phyloP scores from a whole-genome alignment of 2,329 filamentous ascomycete genomes.

The Pestalotiopsis sp. region DNA sequence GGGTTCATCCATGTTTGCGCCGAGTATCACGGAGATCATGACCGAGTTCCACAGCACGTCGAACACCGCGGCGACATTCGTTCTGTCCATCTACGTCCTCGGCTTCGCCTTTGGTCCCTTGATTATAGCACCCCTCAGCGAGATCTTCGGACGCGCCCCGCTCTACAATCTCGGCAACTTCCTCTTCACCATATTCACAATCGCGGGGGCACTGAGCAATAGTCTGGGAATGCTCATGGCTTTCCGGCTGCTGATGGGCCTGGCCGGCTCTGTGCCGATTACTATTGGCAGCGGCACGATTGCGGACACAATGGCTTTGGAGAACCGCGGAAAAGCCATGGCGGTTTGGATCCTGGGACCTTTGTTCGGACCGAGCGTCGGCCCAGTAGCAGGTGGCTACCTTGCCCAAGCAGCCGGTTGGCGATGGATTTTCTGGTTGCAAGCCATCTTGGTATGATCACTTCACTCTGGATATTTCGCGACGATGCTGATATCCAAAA shows the following conservation, averaged over 20 bases:
- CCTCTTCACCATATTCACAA: background rate
- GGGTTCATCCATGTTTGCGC: background rate
- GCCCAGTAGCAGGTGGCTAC: slow-evolving; percentile 46
- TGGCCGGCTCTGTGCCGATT: slow-evolving; percentile 44
- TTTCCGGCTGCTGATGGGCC: slow-evolving; percentile 50
- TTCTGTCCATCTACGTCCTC: slow-evolving; percentile 60
- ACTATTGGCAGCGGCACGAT: slow-evolving; percentile 54
- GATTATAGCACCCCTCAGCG: slow-evolving; percentile 48
- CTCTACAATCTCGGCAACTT: slow-evolving; percentile 39
- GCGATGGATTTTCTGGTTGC: slow-evolving; percentile 55
- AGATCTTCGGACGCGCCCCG: slow-evolving; percentile 43
- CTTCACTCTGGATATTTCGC: background rate
- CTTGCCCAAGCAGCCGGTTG: slow-evolving; percentile 39
- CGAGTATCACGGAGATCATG: background rate
- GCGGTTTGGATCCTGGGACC: background rate
- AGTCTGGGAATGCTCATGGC: slow-evolving; percentile 43
- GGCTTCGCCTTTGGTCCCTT: slow-evolving; percentile 53
- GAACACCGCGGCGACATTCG: slow-evolving; percentile 50
- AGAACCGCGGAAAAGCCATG: background rate
- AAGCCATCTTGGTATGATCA: slow-evolving; percentile 36
- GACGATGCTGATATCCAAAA: background rate
- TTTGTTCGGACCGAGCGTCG: slow-evolving; percentile 30
- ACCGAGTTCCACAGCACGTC: slow-evolving; percentile 41
- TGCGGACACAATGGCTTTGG: slow-evolving; percentile 50
- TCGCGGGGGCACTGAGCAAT: slow-evolving; percentile 35